Evolutionary conservation across 1,284 basidiomycete species (phyloP), one percentile per base, ranked within the genome.

Genomic region (Puccinia novopanici): DNA sequence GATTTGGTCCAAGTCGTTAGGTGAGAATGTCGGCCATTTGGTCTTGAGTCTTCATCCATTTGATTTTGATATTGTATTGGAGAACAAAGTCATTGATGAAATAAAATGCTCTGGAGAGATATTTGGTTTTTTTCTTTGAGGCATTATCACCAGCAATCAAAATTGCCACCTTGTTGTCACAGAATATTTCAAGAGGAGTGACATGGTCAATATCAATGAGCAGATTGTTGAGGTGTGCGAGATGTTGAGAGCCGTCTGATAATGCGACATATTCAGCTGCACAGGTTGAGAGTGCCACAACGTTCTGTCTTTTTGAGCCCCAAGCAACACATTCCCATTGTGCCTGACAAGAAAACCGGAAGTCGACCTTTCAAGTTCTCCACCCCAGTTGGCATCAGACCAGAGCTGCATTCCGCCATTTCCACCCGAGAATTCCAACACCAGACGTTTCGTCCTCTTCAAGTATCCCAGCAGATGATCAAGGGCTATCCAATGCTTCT

Each of bases 351-450:
- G 0, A 34, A 30, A 55, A 2, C 75, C 75, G 0, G 34, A 63
- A 0, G 61, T 76, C 3, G 45, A 76, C 45, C 61, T 4, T 40
- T 59, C 24, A 30, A 27, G 61, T 30, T 76, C 61, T 0, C 75
- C 75, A 17, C 75, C 75, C 75, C 75, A 78, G 34, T 54, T 54
- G 1, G 63, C 75, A 42, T 78, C 75, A 4, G 48, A 50, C 68
- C 68, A 54, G 0, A 71, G 17, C 1, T 71, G n/a, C 27, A 71
- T 0, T 27, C 12, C 40, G 9, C 24, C 34, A 17, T 48, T 24
- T 3, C 34, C 34, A 8, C 22, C 10, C 4, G 45, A 27, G 0
- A 68, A 2, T 10, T 45, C 22, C 24, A 68, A 48, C 2, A 3
- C 4, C 27, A 30, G n/a, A 9, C 6, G 5, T 30, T n/a, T n/a